Evolutionary conservation across 345 rosid genomes (phyloP).

Genomic region (Microcos paniculata): DNA sequence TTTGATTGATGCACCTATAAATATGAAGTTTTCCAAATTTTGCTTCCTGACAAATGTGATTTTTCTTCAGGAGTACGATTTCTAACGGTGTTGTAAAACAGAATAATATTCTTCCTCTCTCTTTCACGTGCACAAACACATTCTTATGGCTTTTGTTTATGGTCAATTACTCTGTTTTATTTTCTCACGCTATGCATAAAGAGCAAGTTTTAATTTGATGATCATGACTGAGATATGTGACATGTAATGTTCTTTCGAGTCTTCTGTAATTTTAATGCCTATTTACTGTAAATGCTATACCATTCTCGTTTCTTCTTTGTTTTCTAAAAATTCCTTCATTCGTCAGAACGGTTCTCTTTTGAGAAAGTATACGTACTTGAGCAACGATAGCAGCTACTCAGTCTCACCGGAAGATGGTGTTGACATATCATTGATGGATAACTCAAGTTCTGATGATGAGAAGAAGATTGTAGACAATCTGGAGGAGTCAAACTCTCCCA

Average conservation of each 20-base stretch:
- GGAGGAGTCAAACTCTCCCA: slow-evolving; percentile 36
- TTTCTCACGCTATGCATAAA: not conserved
- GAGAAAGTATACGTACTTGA: slow-evolving; percentile 81
- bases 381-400: slow-evolving; percentile 90
- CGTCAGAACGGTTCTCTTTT: slow-evolving; percentile 83
- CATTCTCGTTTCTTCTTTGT: slow-evolving; percentile 1
- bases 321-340: slow-evolving; percentile 15
- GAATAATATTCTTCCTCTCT: not conserved
- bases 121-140: not conserved
- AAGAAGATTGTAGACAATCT: slow-evolving; percentile 35
- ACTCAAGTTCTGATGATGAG: slow-evolving; percentile 42
- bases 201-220: not conserved
- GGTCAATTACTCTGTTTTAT: not conserved
- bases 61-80: not conserved
- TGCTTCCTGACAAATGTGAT: not conserved
- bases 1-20: not conserved
- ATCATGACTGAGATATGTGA: not conserved
- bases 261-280: slow-evolving; percentile 15
- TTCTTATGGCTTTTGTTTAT: not conserved
- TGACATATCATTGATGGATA: slow-evolving; percentile 60
- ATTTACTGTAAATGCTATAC: not conserved
- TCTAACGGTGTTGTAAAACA: not conserved
- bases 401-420: slow-evolving; percentile 84
- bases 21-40: not conserved
- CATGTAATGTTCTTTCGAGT: not conserved